Percentiles rank a stretch among this genome's conserved stretches.
phyloP scores from a whole-genome alignment of 441 rosid genomes.

The Populus tomentosa region DNA sequence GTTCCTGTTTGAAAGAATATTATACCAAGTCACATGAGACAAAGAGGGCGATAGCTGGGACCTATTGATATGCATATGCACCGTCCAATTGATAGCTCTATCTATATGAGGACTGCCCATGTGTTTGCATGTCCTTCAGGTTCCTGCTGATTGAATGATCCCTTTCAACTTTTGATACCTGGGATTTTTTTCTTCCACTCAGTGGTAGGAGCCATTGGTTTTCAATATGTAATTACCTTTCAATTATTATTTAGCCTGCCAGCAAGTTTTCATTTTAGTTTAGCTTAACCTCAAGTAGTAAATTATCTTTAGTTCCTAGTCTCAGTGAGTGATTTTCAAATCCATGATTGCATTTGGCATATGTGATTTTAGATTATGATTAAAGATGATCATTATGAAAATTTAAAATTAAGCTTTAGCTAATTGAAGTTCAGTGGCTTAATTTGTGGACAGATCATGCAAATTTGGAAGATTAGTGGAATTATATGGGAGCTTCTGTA shows the following conservation, averaged over 20 bases:
- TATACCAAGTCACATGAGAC: background rate
- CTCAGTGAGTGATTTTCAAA: background rate
- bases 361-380: background rate
- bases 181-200: background rate
- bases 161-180: background rate
- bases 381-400: background rate
- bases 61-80: background rate
- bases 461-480: constrained; percentile 5
- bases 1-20: background rate
- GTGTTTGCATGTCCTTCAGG: background rate
- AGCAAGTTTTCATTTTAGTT: background rate
- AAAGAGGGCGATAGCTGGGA: background rate
- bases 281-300: background rate
- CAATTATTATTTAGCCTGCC: background rate
- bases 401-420: constrained; percentile 6
- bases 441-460: constrained; percentile 8
- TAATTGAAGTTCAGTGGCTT: constrained; percentile 13
- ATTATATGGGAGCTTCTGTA: background rate
- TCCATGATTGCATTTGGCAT: background rate
- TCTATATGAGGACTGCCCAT: constrained; percentile 1
- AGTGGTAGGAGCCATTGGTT: background rate
- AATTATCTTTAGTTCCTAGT: background rate
- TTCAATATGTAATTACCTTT: background rate
- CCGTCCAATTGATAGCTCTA: background rate
- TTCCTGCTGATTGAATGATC: background rate